These are phyloP conservation scores for Sporothrix variecibatus DNA, from an alignment of 2,329 filamentous ascomycete species.

Conservation along the genomic window DNA sequence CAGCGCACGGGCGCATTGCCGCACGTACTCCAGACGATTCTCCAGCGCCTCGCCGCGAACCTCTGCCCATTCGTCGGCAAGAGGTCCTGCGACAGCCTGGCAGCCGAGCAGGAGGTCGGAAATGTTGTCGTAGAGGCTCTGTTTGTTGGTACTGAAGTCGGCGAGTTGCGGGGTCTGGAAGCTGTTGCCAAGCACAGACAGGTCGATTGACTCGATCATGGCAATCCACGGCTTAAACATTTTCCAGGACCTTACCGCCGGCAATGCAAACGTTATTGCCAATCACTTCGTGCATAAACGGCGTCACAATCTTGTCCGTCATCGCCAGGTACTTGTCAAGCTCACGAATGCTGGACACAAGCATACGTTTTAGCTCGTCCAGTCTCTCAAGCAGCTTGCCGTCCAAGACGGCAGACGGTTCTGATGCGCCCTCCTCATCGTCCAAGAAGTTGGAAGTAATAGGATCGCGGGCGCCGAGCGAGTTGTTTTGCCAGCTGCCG, in stretches of 20 bases:
- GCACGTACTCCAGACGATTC: slow-evolving; percentile 78
- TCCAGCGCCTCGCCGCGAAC: slow-evolving; percentile 88
- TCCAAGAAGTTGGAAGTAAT: slow-evolving; percentile 83
- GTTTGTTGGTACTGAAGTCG: slow-evolving; percentile 89
- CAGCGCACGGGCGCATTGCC: slow-evolving; percentile 73
- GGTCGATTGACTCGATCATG: slow-evolving; percentile 87
- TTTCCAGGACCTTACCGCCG: slow-evolving; percentile 76
- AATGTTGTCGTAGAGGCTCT: slow-evolving; percentile 89
- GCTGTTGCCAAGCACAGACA: slow-evolving; percentile 74
- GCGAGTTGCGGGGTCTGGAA: slow-evolving; percentile 82
- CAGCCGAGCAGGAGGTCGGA: slow-evolving; percentile 86
- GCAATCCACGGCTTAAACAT: slow-evolving; percentile 88
- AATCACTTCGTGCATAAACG: slow-evolving; percentile 74
- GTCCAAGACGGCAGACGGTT: slow-evolving; percentile 76
- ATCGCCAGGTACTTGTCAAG: slow-evolving; percentile 80
- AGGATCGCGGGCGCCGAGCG: slow-evolving; percentile 65
- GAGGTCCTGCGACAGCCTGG: slow-evolving; percentile 85
- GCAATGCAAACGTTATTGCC: slow-evolving; percentile 80
- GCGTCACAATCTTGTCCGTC: slow-evolving; percentile 79
- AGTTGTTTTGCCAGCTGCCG: slow-evolving; percentile 83
- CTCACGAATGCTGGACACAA: slow-evolving; percentile 82
- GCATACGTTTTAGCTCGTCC: slow-evolving; percentile 80
- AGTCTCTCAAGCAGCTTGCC: slow-evolving; percentile 75
- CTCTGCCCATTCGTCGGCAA: slow-evolving; percentile 95
- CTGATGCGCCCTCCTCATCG: slow-evolving; percentile 70